Base-by-base conservation (phyloP, 495 filamentous ascomycete species). In the Aspergillus homomorphus region DNA sequence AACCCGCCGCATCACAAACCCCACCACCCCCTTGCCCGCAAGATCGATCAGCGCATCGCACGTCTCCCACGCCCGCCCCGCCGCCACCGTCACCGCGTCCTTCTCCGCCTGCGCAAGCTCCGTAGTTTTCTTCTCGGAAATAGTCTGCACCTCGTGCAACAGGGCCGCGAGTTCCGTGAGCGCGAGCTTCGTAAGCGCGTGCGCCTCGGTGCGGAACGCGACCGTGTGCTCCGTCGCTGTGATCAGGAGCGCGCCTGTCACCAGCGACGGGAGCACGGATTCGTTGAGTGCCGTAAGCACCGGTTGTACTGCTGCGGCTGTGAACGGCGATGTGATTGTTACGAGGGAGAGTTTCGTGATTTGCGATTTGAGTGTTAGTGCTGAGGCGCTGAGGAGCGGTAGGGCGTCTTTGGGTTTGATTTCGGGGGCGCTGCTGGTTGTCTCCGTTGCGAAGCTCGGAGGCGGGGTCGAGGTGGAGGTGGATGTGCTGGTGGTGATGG, bases 291-390 rank as follows among this genome's bases (percentile, higher is more conserved):
- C 83, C 8, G 81, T 80, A 7, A 96, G 73, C 15, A 92, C 82
- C 14, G 75, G 84, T 46, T 57, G 70, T 26, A 94, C 82, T 15
- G 90, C 92, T 0, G 88, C 83, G 4, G 87, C 84, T 0, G 91
- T 91, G 70, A 95, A 94, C 0, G 92, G 92, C 16, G 87, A 81
- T 56, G 86, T 94, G 63, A 95, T 89, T 2, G 92, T 81, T 1
- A 96, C 81, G 16, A 96, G 84, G 0, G 89, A 91, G 22, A 96
- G 80, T 51, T 94, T 95, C 30, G 92, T 96, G 6, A 86, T 82
- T 64, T 96, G 91, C 0, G 92, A 88, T 65, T 81, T 85, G 46
- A 96, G 83, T 4, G 91, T 76, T 21, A 75, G 77, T 1, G 88
- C 80, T 1, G 86, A 80, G 62, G 86, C 82, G 61, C 81, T 79